phyloP scores from a whole-genome alignment of 108 stramenopile species.

The Pelagomonas calceolata region DNA sequence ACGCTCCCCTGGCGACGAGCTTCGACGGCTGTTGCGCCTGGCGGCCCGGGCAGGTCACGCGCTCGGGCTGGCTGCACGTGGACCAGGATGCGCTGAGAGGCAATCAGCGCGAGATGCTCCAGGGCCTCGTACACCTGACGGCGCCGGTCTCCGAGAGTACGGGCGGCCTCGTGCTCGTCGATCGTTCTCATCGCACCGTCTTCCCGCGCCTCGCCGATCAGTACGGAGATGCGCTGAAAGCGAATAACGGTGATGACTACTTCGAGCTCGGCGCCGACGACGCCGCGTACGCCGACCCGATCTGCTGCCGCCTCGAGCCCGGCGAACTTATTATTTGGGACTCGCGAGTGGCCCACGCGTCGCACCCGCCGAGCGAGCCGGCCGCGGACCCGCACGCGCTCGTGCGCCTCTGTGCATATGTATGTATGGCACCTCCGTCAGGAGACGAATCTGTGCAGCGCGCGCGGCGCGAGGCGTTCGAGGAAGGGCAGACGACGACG shows the following conservation, averaged over 20 bases:
- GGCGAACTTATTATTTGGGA: neutral
- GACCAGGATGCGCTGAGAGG: neutral
- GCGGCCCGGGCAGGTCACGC: neutral
- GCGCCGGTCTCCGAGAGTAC: neutral
- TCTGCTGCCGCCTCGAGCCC: neutral
- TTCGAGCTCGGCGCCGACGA: neutral
- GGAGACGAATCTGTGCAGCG: too few species aligned
- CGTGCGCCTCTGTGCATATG: neutral
- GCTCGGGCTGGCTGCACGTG: neutral
- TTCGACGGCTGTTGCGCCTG: neutral
- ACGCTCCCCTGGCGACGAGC: neutral
- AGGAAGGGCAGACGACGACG: neutral
- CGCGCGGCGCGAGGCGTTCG: neutral
- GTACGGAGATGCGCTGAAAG: neutral
- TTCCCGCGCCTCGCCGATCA: neutral
- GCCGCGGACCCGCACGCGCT: neutral
- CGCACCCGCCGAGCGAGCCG: neutral
- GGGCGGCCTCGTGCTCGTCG: neutral
- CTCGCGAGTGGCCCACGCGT: neutral
- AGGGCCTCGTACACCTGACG: neutral
- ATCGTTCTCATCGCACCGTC: neutral
- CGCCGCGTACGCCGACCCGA: neutral
- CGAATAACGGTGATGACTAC: neutral
- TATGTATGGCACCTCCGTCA: neutral
- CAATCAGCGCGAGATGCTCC: neutral